phyloP scores from a whole-genome alignment of 306 rosid species.

The Inga laurina region DNA sequence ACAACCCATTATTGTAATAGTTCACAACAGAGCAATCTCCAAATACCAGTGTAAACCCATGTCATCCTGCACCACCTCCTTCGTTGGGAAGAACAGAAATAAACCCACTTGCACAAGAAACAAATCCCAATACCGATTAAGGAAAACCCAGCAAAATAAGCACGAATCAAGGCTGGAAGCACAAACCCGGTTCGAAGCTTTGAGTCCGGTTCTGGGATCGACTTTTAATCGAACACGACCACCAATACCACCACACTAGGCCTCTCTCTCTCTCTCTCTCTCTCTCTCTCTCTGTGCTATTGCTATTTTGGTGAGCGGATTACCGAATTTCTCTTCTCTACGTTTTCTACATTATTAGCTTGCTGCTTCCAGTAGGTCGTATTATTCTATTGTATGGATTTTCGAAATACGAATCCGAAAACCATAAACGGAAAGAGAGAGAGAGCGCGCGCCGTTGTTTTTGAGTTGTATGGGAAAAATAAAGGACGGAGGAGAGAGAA shows the following conservation, averaged over 20 bases:
- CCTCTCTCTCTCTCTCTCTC: background rate
- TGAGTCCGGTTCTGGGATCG: background rate
- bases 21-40: background rate
- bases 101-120: constrained; percentile 18
- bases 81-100: constrained; percentile 33
- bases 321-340: background rate
- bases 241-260: background rate
- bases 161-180: constrained; percentile 30
- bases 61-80: background rate
- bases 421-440: constrained; percentile 25
- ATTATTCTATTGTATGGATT: background rate
- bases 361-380: background rate
- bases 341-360: background rate
- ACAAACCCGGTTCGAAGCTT: background rate
- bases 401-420: constrained; percentile 16
- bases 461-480: constrained; percentile 12
- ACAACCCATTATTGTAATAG: constrained; percentile 36
- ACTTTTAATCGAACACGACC: background rate
- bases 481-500: constrained; percentile 5
- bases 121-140: constrained; percentile 33
- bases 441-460: constrained; percentile 60
- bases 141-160: constrained; percentile 9
- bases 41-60: background rate
- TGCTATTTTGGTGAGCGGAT: background rate
- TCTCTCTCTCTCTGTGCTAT: background rate